Evolutionary conservation across 352 stramenopile species (phyloP).

Genomic region (Phytopythium kandeliae): DNA sequence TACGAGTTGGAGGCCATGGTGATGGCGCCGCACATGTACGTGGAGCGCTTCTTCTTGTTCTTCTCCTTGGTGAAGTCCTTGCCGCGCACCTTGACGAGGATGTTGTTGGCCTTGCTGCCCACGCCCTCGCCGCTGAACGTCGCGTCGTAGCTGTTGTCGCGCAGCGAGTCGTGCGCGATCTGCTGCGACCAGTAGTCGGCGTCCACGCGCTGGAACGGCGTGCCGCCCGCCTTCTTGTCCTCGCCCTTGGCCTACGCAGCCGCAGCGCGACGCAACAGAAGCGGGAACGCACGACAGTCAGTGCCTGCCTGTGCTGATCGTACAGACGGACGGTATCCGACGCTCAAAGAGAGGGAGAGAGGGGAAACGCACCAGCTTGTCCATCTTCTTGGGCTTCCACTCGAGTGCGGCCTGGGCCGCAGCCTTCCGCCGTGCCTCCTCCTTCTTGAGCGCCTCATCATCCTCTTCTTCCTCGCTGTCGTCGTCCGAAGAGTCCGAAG

Average conservation of each 20-base stretch:
- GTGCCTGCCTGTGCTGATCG: too few species aligned
- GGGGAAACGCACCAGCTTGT: slow-evolving; percentile 29
- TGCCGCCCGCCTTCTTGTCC: slow-evolving; percentile 83
- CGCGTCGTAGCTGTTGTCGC: slow-evolving; percentile 98
- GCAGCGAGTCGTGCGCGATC: slow-evolving; percentile 91
- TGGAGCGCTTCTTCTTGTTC: slow-evolving; percentile 99
- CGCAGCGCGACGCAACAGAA: too few species aligned
- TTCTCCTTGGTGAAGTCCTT: slow-evolving; percentile 99
- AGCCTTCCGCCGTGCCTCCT: slow-evolving; percentile 55
- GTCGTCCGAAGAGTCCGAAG: slow-evolving; percentile 53
- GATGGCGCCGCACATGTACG: slow-evolving; percentile 94
- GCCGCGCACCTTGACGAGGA: slow-evolving; percentile 96
- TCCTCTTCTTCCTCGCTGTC: slow-evolving; percentile 44
- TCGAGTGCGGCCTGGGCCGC: slow-evolving; percentile 86
- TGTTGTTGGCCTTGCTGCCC: slow-evolving; percentile 96
- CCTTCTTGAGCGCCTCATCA: slow-evolving; percentile 69
- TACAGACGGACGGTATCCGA: too few species aligned
- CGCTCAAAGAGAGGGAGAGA: too few species aligned
- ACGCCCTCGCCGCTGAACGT: slow-evolving; percentile 96
- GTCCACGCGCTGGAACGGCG: slow-evolving; percentile 98
- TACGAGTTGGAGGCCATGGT: slow-evolving; percentile 92
- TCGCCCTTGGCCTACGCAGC: slow-evolving; percentile 27
- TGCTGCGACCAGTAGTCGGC: slow-evolving; percentile 93
- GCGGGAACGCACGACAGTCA: too few species aligned
- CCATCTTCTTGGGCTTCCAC: slow-evolving; percentile 91